Evolutionary conservation across 73 alveolate genomes (phyloP), one percentile per base, ranked within the genome.

Genomic region (Paraurostyla sp.): DNA sequence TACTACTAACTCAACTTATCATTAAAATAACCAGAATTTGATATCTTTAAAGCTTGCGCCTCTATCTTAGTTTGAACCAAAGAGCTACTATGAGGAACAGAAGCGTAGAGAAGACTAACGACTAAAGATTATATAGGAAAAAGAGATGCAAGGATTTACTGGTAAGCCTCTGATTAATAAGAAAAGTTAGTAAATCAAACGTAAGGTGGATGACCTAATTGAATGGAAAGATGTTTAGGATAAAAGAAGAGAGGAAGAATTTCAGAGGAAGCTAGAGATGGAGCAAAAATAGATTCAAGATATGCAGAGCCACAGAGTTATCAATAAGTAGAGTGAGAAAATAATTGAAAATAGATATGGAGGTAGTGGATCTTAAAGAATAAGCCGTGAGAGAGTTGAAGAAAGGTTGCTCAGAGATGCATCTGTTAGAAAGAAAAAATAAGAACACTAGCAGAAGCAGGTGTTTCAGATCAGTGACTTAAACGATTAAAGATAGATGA

Each of bases 131-230:
- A 1, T 40, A 16, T 41, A 73, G 27, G 86, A 73, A 6, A 73
- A 45, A 73, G 86, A 73, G 46, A 40, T 73, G 69, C 7, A 43
- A 13, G 71, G 71, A 0, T 73, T 43, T 36, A 73, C 86, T 45
- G 86, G 86, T 0, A 73, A 73, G 46, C 86, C 86, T 1, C 11
- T 13, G 30, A 73, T 73, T n/a, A 73, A 73, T 73, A 73, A 73
- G 40, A 73, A 73, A 48, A 43, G 71, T 16, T 25, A 73, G 46
- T 32, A 11, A 40, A 73, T 73, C 7, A 73, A 73, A 27, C 11
- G 86, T n/a, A 73, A 73, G 32, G 86, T 73, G 6, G 51, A 43
- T 29, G 86, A 73, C 71, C 32, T 73, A 1, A 48, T 73, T 6
- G 68, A 73, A 73, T 73, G 86, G 86, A 73, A 73, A 73, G 86